These are phyloP conservation scores for Metschnikowia similis DNA, from an alignment of 805 yeast species.

Conservation along the genomic window DNA sequence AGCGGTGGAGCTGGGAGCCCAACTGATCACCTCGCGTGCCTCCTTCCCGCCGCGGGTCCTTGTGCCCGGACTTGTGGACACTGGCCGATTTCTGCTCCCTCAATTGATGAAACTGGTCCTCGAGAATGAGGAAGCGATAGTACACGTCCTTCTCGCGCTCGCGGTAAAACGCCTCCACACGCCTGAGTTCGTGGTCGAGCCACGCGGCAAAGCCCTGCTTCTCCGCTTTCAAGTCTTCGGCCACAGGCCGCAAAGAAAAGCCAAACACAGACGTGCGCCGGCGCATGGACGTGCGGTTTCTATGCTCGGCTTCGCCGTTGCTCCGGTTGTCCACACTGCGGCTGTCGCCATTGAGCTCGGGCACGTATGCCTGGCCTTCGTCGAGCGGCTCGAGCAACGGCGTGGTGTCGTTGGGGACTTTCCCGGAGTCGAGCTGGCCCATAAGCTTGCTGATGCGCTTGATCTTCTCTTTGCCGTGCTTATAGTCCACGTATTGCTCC, in stretches of 20 bases:
- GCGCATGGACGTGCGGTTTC: not conserved
- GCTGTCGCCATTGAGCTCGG: not conserved
- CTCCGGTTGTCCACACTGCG: not conserved
- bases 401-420: conserved; percentile 12
- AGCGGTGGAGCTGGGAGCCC: conserved; percentile 23
- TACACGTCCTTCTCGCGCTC: conserved; percentile 58
- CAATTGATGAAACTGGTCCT: conserved; percentile 64
- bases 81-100: conserved; percentile 44
- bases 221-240: conserved; percentile 24
- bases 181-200: conserved; percentile 58
- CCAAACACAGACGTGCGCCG: not conserved
- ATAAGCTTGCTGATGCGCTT: conserved; percentile 27
- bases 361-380: conserved; percentile 4
- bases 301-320: not conserved
- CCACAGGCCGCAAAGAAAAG: conserved; percentile 5
- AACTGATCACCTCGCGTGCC: conserved; percentile 22
- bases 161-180: conserved; percentile 58
- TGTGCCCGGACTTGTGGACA: not conserved
- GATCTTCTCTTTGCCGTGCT: conserved; percentile 52
- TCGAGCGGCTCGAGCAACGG: conserved; percentile 15
- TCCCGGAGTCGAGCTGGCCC: conserved; percentile 16
- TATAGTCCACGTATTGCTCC: conserved; percentile 71
- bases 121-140: conserved; percentile 55
- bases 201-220: conserved; percentile 54
- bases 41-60: conserved; percentile 10